Evolutionary conservation across 768 basidiomycete genomes (phyloP), one percentile per base, ranked within the genome.

Genomic region (Boletus huronensis): DNA sequence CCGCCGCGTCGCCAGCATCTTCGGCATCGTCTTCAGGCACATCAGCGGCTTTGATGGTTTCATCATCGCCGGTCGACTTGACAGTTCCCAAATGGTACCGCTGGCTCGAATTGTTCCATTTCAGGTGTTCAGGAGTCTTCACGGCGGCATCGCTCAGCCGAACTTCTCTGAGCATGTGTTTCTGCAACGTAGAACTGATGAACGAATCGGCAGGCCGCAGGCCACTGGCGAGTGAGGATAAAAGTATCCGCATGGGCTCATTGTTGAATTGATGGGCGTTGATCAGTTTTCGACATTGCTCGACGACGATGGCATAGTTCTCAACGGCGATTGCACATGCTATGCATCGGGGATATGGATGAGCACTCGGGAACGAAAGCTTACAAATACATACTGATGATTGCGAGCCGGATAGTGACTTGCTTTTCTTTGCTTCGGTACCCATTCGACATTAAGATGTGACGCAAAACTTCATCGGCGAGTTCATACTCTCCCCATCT

Each of bases 211-310:
- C 84, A 4, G 87, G 77, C 25, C 77, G 77, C 3, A 87, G 61
- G 0, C 92, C 91, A 52, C 85, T 84, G 0, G 85, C 82, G 6
- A 96, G 78, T 0, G 81, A 81, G 0, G 87, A 87, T 4, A 87
- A 65, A n/a, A 96, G 78, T 43, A 98, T 79, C 6, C 91, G 84
- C 8, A 88, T 72, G 0, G 93, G 87, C 39, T 95, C 92, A 50
- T 91, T 89, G 64, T 93, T 87, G 75, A 90, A 93, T 64, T 95
- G 93, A 63, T 92, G 77, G 0, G 74, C 72, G 26, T 80, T 84
- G 50, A 90, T 82, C 32, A 97, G 72, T 57, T 87, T 88, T 25
- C 93, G 83, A 28, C 80, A 80, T 63, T 91, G 87, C 58, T 91
- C 87, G 13, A 90, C 81, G n/a, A 88, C 81, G 8, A 77, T 72